Conservation (phyloP, 2,329 filamentous ascomycete genomes). For the Chaetomiaceae sp. region DNA sequence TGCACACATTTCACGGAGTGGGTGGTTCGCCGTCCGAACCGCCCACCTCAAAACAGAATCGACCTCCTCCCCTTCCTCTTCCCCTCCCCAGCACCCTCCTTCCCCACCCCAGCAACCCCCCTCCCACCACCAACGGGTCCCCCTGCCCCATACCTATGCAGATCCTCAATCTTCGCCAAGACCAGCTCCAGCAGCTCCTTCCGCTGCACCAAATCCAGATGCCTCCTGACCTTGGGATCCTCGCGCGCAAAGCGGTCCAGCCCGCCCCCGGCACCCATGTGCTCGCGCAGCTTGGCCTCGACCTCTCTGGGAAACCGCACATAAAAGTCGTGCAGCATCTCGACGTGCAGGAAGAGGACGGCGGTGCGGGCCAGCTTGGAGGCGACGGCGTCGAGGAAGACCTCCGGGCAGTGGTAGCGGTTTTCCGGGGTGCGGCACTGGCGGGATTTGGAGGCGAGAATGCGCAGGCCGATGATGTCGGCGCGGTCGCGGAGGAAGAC, state of each 20-base stretch:
- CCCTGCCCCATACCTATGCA: slow-evolving; percentile 70
- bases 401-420: slow-evolving; percentile 94
- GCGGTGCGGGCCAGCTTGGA: slow-evolving; percentile 92
- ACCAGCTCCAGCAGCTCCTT: slow-evolving; percentile 93
- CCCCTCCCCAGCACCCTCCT: neutral
- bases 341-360: slow-evolving; percentile 94
- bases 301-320: slow-evolving; percentile 95
- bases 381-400: slow-evolving; percentile 96
- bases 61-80: slow-evolving; percentile 7
- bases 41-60: neutral
- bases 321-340: slow-evolving; percentile 94
- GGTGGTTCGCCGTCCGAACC: too few relatives aligned
- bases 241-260: slow-evolving; percentile 88
- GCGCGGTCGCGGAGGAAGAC: slow-evolving; percentile 89
- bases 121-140: slow-evolving; percentile 45
- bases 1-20: too few relatives aligned
- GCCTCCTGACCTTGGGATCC: slow-evolving; percentile 80
- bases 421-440: slow-evolving; percentile 79
- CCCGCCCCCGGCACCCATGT: slow-evolving; percentile 55
- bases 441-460: slow-evolving; percentile 81
- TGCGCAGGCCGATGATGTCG: slow-evolving; percentile 83
- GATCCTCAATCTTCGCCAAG: slow-evolving; percentile 88
- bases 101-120: neutral
- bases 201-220: slow-evolving; percentile 84
- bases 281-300: slow-evolving; percentile 76